Percentiles rank a stretch among this genome's conserved stretches.
phyloP scores from a whole-genome alignment of 73 alveolate species.

The Tetrahymena malaccensis region DNA sequence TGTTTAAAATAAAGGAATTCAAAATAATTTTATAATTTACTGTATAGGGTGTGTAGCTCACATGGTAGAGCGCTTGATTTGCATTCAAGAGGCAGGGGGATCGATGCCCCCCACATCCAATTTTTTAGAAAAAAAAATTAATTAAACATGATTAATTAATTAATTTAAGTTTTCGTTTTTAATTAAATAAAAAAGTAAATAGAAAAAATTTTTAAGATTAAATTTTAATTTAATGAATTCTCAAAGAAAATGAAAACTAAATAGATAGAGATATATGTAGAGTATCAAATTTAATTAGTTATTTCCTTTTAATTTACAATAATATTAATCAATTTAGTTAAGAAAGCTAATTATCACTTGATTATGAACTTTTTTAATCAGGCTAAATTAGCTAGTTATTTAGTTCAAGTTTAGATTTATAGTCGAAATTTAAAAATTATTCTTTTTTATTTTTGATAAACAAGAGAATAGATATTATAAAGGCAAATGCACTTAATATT shows the following conservation, averaged over 20 bases:
- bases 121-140: not conserved
- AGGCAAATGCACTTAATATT: not conserved
- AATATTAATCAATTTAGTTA: not conserved
- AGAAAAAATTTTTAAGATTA: no score
- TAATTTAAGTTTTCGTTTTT: no score
- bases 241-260: no score
- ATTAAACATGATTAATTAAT: not conserved
- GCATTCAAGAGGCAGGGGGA: constrained; percentile 1
- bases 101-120: constrained; percentile 2
- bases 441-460: not conserved
- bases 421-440: not conserved
- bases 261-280: no score
- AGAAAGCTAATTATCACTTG: not conserved
- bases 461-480: not conserved
- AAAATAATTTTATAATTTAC: not conserved
- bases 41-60: not conserved
- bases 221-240: no score
- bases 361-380: not conserved
- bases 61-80: not conserved
- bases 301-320: no score
- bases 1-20: not conserved
- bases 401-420: not conserved
- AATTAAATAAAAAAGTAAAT: no score
- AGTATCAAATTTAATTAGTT: no score
- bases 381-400: not conserved